These are phyloP conservation scores for Pyricularia grisea DNA, from an alignment of 2,329 filamentous ascomycete species.

Conservation along the genomic window DNA sequence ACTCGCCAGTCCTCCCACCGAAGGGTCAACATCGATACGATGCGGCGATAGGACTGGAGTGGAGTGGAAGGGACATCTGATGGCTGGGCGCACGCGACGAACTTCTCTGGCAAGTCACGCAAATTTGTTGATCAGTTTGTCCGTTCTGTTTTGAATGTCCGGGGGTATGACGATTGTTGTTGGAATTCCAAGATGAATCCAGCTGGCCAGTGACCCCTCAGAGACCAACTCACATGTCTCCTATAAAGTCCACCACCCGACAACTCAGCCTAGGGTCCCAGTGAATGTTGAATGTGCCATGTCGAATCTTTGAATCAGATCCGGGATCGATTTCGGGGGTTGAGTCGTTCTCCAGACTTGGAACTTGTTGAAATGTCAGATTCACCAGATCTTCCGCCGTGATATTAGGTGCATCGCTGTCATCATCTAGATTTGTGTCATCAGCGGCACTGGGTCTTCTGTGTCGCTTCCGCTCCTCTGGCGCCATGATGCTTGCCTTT, in stretches of 20 bases:
- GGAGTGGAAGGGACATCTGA: neutral
- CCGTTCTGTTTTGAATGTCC: neutral
- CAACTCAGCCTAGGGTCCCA: neutral
- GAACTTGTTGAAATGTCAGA: neutral
- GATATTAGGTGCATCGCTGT: neutral
- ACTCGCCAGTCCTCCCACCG: neutral
- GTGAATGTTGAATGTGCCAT: neutral
- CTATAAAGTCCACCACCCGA: neutral
- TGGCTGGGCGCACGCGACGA: neutral
- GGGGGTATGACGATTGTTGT: neutral
- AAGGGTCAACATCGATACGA: conserved; percentile 7
- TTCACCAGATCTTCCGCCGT: neutral
- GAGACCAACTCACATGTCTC: neutral
- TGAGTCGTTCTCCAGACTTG: neutral
- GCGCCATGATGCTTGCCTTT: neutral
- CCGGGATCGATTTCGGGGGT: neutral
- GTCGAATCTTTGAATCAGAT: neutral
- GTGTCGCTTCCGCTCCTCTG: neutral
- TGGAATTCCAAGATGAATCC: neutral
- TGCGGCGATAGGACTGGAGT: neutral
- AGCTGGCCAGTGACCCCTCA: neutral
- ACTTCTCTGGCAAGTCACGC: neutral
- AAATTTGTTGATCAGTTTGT: neutral
- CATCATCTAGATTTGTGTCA: neutral
- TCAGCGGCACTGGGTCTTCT: neutral